Conservation (phyloP, 306 rosid species). For the Crotalaria pallida region DNA sequence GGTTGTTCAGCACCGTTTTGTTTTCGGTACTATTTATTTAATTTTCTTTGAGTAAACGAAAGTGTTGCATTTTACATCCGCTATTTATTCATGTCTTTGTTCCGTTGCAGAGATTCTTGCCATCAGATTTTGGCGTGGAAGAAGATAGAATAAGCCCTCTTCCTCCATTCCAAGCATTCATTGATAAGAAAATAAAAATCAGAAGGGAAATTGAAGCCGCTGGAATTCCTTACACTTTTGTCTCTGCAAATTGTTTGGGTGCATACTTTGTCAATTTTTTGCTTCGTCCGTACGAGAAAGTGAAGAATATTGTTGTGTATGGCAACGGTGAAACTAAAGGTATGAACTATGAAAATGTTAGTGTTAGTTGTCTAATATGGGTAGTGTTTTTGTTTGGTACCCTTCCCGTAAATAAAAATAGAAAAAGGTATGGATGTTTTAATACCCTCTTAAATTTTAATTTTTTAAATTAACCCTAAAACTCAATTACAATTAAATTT, state of each 20-base stretch:
- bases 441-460: too few relatives aligned
- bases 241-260: conserved; percentile 37
- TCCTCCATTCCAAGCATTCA: conserved; percentile 31
- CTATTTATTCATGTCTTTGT: neutral
- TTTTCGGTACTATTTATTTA: too few relatives aligned
- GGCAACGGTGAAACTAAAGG: conserved; percentile 43
- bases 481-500: too few relatives aligned
- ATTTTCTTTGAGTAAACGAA: too few relatives aligned
- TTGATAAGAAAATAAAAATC: conserved; percentile 23
- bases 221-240: conserved; percentile 35
- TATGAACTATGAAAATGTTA: too few relatives aligned
- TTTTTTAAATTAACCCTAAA: too few relatives aligned
- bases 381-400: too few relatives aligned
- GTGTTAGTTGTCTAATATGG: too few relatives aligned
- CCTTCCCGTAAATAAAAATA: too few relatives aligned
- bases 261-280: conserved; percentile 39
- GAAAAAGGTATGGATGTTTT: too few relatives aligned
- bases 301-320: neutral
- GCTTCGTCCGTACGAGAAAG: conserved; percentile 24
- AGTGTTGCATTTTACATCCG: too few relatives aligned
- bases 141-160: conserved; percentile 30
- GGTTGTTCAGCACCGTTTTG: too few relatives aligned
- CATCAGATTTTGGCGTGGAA: conserved; percentile 40
- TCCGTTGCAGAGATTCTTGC: conserved; percentile 31
- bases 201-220: conserved; percentile 39